Conservation (phyloP, 345 rosid species). For the Raphanus sativus region DNA sequence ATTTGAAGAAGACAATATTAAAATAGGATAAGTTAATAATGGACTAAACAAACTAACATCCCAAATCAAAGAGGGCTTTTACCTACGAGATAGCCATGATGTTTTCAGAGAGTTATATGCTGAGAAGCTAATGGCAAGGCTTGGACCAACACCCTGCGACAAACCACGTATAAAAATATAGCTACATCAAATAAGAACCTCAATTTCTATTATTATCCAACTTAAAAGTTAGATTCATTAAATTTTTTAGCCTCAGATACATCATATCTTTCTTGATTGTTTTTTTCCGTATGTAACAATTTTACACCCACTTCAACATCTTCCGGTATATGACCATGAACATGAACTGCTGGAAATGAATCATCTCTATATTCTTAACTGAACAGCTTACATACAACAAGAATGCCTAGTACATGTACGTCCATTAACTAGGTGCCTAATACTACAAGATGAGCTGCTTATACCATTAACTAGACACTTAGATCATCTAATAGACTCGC, state of each 20-base stretch:
- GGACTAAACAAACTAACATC: conserved; percentile 13
- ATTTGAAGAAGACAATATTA: background rate
- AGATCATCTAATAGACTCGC: conserved; percentile 11
- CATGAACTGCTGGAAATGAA: background rate
- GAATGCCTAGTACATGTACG: background rate
- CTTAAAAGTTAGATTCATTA: background rate
- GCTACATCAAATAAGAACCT: background rate
- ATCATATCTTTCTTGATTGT: too few species aligned
- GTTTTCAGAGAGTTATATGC: conserved; percentile 73
- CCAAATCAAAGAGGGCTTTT: conserved; percentile 10
- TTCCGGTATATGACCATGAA: background rate
- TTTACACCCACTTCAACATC: conserved; percentile 1
- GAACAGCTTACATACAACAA: too few species aligned
- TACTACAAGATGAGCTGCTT: background rate
- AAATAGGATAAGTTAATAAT: background rate
- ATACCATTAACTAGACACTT: background rate
- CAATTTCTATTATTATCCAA: background rate
- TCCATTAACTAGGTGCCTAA: background rate
- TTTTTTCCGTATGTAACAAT: background rate
- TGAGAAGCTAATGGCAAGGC: conserved; percentile 88
- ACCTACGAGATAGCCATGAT: conserved; percentile 78
- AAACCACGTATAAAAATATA: background rate
- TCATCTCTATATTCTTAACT: background rate
- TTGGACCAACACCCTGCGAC: conserved; percentile 91
- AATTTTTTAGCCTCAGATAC: too few species aligned